phyloP scores from a whole-genome alignment of 1,284 basidiomycete genomes.

The Fomitopsis betulina region DNA sequence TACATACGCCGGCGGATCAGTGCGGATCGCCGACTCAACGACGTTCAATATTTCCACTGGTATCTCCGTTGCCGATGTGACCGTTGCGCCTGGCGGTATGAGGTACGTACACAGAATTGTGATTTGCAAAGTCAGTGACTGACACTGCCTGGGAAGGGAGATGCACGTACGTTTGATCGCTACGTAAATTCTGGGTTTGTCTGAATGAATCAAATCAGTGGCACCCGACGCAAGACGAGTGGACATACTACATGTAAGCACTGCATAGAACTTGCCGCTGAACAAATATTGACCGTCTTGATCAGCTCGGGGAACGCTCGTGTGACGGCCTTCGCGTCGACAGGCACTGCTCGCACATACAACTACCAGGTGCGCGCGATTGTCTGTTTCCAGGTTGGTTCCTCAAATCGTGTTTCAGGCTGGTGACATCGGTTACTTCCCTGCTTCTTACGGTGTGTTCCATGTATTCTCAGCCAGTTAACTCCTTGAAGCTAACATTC shows the following conservation, averaged over 20 bases:
- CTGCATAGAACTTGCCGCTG: conserved; percentile 1
- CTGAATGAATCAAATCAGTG: conserved; percentile 37
- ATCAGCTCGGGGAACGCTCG: conserved; percentile 52
- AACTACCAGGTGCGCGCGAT: conserved; percentile 47
- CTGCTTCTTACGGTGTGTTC: conserved; percentile 45
- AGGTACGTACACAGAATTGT: conserved; percentile 15
- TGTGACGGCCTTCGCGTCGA: conserved; percentile 60
- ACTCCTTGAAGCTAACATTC: not conserved
- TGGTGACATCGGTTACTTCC: conserved; percentile 64
- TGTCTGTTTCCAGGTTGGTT: not conserved
- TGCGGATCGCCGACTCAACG: conserved; percentile 60
- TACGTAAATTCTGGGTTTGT: not conserved
- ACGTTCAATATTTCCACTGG: conserved; percentile 48
- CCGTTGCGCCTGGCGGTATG: conserved; percentile 63
- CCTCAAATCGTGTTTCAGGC: conserved; percentile 28
- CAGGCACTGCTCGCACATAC: conserved; percentile 62
- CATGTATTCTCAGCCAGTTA: not conserved
- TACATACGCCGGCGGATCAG: conserved; percentile 50
- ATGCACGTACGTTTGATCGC: conserved; percentile 21
- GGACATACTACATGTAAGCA: conserved; percentile 49
- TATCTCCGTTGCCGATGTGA: conserved; percentile 64
- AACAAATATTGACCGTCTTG: not conserved
- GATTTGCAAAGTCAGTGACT: not conserved
- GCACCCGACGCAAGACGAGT: conserved; percentile 71
- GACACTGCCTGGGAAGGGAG: conserved; percentile 15